Conservation (phyloP, 2,329 filamentous ascomycete genomes). For the Colletotrichum tropicale region DNA sequence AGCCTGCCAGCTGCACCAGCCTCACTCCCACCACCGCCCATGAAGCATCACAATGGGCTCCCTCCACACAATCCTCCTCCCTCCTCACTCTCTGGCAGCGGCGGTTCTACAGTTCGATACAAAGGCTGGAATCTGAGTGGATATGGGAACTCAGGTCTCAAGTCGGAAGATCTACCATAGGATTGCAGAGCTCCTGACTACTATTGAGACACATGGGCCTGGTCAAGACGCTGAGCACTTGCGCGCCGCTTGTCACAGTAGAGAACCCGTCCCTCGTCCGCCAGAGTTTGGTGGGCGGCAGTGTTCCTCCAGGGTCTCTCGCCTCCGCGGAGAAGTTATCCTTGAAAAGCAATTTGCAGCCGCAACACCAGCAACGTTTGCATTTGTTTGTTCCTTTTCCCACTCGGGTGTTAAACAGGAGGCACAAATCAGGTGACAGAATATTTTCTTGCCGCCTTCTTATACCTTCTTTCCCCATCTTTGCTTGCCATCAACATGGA, state of each 20-base stretch:
- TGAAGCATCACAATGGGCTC: slow-evolving; percentile 31
- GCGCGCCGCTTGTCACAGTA: background rate
- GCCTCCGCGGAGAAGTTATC: slow-evolving; percentile 17
- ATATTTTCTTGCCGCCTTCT: background rate
- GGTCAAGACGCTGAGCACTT: background rate
- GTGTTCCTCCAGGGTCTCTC: slow-evolving; percentile 3
- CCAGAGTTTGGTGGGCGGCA: slow-evolving; percentile 11
- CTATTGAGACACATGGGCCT: background rate
- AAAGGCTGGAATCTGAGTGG: slow-evolving; percentile 43
- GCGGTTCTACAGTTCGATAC: slow-evolving; percentile 32
- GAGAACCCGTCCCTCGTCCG: background rate
- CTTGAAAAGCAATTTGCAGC: background rate
- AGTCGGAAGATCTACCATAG: slow-evolving; percentile 33
- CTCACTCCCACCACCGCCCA: slow-evolving; percentile 37
- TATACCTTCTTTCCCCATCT: background rate
- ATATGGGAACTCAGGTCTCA: slow-evolving; percentile 44
- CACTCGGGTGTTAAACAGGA: background rate
- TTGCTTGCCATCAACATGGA: background rate
- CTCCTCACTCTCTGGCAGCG: slow-evolving; percentile 24
- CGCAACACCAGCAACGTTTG: background rate
- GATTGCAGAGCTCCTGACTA: slow-evolving; percentile 13
- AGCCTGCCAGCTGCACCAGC: slow-evolving; percentile 42
- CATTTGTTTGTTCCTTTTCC: background rate
- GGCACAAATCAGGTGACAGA: background rate
- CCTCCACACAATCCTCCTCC: slow-evolving; percentile 37